These are phyloP conservation scores for Trifolium fragiferum DNA, from an alignment of 306 rosid species.

Conservation along the genomic window DNA sequence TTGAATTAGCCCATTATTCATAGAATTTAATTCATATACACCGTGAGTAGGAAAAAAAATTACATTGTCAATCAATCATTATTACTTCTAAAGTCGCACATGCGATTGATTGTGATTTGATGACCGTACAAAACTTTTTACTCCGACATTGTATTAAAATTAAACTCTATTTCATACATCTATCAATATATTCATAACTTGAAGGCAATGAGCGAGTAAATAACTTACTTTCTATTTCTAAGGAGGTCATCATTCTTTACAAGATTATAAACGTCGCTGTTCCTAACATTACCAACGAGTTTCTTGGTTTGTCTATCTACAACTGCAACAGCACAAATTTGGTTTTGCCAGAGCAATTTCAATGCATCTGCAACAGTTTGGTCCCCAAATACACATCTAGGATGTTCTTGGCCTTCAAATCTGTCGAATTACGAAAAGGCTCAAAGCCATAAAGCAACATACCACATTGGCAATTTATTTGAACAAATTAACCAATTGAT, in stretches of 20 bases:
- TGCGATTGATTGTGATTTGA: neutral
- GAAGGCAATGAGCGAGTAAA: neutral
- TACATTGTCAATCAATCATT: no score
- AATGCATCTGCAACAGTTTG: constrained; percentile 66
- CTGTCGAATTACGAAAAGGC: constrained; percentile 46
- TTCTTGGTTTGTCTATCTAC: constrained; percentile 49
- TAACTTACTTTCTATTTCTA: constrained; percentile 51
- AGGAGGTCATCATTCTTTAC: constrained; percentile 51
- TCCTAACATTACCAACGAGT: constrained; percentile 66
- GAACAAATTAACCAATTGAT: neutral
- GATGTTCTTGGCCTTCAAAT: constrained; percentile 55
- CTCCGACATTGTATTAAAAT: neutral
- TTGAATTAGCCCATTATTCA: neutral
- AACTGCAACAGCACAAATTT: constrained; percentile 55
- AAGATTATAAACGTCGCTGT: constrained; percentile 53
- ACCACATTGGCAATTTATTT: neutral
- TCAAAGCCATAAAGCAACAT: constrained; percentile 11
- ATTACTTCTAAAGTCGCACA: neutral
- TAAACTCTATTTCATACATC: neutral
- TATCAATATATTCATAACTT: neutral
- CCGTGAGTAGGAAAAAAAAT: neutral
- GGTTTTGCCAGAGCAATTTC: constrained; percentile 52
- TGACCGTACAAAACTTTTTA: no score
- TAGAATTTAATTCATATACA: neutral
- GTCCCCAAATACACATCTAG: constrained; percentile 55